These are phyloP conservation scores for Cydonia oblonga DNA, from an alignment of 331 rosid species.

Conservation along the genomic window DNA sequence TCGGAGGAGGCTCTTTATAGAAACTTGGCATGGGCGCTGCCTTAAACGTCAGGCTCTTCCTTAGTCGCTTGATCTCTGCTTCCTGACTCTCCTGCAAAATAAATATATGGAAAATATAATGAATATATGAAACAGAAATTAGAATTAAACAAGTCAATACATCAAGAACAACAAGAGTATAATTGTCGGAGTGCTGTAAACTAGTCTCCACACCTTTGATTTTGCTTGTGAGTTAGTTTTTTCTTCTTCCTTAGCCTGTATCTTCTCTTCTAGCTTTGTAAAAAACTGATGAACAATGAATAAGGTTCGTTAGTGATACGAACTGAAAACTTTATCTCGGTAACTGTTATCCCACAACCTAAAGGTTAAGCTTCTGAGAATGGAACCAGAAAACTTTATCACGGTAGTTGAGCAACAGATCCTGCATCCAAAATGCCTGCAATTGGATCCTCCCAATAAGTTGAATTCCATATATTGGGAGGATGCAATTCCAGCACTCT, in stretches of 20 bases:
- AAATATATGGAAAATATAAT: background rate
- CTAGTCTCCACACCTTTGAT: constrained; percentile 52
- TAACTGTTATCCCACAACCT: background rate
- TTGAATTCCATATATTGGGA: background rate
- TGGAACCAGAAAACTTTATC: background rate
- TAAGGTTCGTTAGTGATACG: background rate
- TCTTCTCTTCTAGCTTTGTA: constrained; percentile 88
- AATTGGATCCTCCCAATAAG: background rate
- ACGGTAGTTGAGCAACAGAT: background rate
- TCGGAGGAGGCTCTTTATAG: constrained; percentile 90
- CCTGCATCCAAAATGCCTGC: background rate
- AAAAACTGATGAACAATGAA: constrained; percentile 51
- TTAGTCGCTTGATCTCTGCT: constrained; percentile 78
- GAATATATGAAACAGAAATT: background rate
- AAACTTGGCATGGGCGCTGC: constrained; percentile 95
- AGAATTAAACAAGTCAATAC: background rate
- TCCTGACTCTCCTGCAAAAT: constrained; percentile 65
- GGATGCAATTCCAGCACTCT: background rate
- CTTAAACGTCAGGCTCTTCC: constrained; percentile 74
- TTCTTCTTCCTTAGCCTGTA: constrained; percentile 85
- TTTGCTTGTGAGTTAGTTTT: constrained; percentile 59
- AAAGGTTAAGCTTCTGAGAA: background rate
- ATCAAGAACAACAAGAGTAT: background rate
- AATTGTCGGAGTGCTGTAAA: background rate
- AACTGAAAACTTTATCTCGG: background rate